Evolutionary conservation across 2,329 filamentous ascomycete genomes (phyloP), one percentile per base, ranked within the genome.

Genomic region (Penicillium sp.): DNA sequence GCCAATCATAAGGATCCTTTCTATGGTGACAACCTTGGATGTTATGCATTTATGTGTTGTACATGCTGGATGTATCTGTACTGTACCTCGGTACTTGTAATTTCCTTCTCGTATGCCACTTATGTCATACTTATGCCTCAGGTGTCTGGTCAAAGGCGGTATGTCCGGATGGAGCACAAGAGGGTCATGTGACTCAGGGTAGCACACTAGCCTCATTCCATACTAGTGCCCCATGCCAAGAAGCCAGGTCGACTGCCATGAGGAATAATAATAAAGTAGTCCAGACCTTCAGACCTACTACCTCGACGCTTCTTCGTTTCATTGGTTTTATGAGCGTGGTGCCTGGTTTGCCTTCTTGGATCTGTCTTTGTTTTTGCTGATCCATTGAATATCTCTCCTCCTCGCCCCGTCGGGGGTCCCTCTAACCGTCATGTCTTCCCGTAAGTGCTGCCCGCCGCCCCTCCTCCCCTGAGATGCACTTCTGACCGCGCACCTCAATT

Each of bases 401-500:
- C 57, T 65, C 57, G 59, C 66, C 69, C 71, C 70, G 61, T 61
- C 63, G 75, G 79, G 78, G 78, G 76, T 78, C 46, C 47, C 32
- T 67, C 76, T 75, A 75, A 70, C 77, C 77, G 73, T 71, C 73
- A 84, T 84, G 81, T 79, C 79, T 74, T 83, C 81, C 69, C 76
- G 81, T 83, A 76, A 69, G 80, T 76, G 54, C 57, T 58, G 57
- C 58, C 60, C 56, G 57, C 60, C 59, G 56, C 59, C 61, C 61
- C 61, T 62, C 61, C 61, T 64, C 62, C 62, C 62, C 62, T 65
- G 62, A 65, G 51, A 39, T 57, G 50, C 47, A 42, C 26, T 23
- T 35, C 57, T 62, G 57, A 61, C 48, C 51, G 48, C 40, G 18
- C 46, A 44, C 40, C 27, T 36, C 50, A 51, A 38, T 40, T 47